phyloP scores from a whole-genome alignment of 176 grass and related monocot genomes.

The Calamus simplicifolius region DNA sequence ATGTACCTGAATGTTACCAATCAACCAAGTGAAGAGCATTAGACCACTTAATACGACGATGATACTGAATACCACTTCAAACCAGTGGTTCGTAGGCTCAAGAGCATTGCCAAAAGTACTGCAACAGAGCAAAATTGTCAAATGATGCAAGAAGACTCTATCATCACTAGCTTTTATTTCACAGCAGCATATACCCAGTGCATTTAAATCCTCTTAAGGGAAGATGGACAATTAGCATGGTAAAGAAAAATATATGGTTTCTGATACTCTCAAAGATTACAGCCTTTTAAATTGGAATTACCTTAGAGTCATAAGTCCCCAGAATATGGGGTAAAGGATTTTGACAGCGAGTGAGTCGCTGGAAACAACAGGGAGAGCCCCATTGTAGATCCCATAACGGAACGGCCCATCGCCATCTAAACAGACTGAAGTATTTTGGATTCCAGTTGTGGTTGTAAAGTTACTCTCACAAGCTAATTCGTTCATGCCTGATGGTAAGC shows the following conservation, averaged over 20 bases:
- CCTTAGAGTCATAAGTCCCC: constrained; percentile 98
- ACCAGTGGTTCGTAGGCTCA: constrained; percentile 72
- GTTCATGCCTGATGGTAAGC: constrained; percentile 22
- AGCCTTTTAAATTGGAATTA: constrained; percentile 13
- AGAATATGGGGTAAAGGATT: constrained; percentile 94
- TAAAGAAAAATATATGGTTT: too few species aligned
- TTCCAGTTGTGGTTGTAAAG: constrained; percentile 24
- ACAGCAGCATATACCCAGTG: too few species aligned
- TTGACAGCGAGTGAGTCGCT: constrained; percentile 84
- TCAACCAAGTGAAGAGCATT: constrained; percentile 98
- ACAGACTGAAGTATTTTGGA: constrained; percentile 49
- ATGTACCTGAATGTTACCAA: constrained; percentile 89
- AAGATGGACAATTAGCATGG: too few species aligned
- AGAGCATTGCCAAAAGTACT: constrained; percentile 98
- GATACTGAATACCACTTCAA: constrained; percentile 94
- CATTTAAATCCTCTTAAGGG: too few species aligned
- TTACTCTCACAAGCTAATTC: constrained; percentile 41
- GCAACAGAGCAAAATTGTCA: constrained; percentile 2
- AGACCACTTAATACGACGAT: constrained; percentile 70
- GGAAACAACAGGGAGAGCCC: constrained; percentile 87
- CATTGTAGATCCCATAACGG: constrained; percentile 69
- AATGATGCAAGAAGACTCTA: not conserved
- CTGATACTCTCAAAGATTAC: too few species aligned
- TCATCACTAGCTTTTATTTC: too few species aligned
- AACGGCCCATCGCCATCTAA: constrained; percentile 55